Conservation (phyloP, 2,329 filamentous ascomycete species). For the Talaromyces albobiverticillius region DNA sequence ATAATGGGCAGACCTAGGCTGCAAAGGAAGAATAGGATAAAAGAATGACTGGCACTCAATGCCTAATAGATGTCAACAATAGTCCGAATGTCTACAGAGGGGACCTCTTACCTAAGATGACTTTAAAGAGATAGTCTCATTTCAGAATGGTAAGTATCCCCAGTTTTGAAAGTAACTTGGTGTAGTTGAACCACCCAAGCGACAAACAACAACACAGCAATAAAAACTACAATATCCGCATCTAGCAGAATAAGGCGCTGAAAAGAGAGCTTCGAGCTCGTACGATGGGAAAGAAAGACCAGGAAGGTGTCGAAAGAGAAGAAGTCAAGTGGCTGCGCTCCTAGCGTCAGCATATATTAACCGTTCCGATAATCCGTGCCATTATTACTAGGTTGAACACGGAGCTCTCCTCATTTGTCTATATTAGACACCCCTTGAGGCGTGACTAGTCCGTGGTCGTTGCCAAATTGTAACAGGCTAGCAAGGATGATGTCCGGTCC, state of each 20-base stretch:
- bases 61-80: slow-evolving; percentile 8
- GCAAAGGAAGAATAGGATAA: slow-evolving; percentile 12
- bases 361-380: background rate
- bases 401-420: slow-evolving; percentile 1
- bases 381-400: slow-evolving; percentile 4
- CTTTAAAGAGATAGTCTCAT: slow-evolving; percentile 4
- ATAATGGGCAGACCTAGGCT: slow-evolving; percentile 6
- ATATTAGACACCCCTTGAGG: slow-evolving; percentile 1
- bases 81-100: background rate
- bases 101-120: slow-evolving; percentile 3
- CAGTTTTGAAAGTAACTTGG: background rate
- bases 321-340: background rate
- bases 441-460: background rate
- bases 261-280: slow-evolving; percentile 18
- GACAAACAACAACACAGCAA: background rate
- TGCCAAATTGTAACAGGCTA: slow-evolving; percentile 12
- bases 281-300: slow-evolving; percentile 6
- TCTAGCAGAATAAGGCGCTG: slow-evolving; percentile 6
- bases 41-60: slow-evolving; percentile 16
- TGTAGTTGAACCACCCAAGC: background rate
- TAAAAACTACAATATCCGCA: slow-evolving; percentile 9
- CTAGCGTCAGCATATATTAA: slow-evolving; percentile 5
- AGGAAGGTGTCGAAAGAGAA: background rate
- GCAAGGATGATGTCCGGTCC: slow-evolving; percentile 1
- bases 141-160: background rate